Conservation (phyloP, 1,284 basidiomycete genomes). For the Apiotrichum domesticum region DNA sequence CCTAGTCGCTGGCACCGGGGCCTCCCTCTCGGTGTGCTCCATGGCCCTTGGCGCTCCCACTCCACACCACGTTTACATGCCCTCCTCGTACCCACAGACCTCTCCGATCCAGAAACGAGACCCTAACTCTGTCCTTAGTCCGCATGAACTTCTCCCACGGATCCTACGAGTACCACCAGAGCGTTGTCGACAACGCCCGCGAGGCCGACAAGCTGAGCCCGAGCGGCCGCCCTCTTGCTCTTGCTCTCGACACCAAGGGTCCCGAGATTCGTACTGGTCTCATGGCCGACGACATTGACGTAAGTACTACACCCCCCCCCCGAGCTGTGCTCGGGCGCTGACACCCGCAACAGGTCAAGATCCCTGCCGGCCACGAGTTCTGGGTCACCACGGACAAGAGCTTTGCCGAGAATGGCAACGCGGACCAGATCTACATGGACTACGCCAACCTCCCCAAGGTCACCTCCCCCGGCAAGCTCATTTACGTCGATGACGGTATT, state of each 20-base stretch:
- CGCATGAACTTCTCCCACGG: slow-evolving; percentile 99
- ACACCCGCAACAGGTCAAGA: slow-evolving; percentile 56
- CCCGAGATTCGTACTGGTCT: slow-evolving; percentile 98
- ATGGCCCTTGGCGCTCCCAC: no score
- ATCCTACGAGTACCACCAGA: slow-evolving; percentile 93
- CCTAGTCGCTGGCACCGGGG: background rate
- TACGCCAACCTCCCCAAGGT: slow-evolving; percentile 92
- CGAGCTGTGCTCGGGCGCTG: background rate
- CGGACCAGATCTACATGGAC: slow-evolving; percentile 82
- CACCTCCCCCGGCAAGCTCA: slow-evolving; percentile 88
- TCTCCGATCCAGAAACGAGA: background rate
- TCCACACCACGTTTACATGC: no score
- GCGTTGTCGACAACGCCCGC: slow-evolving; percentile 92
- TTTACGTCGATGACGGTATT: slow-evolving; percentile 96
- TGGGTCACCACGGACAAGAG: slow-evolving; percentile 78
- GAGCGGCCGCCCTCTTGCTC: slow-evolving; percentile 82
- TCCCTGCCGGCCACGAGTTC: slow-evolving; percentile 91
- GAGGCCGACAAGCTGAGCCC: slow-evolving; percentile 67
- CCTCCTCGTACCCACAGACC: background rate
- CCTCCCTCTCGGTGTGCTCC: background rate
- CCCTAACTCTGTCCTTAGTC: slow-evolving; percentile 52
- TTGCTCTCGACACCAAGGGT: slow-evolving; percentile 98
- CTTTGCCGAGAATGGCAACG: slow-evolving; percentile 72
- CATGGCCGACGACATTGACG: slow-evolving; percentile 80
- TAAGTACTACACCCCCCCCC: slow-evolving; percentile 48